These are phyloP conservation scores for Xanthoconium stramineum DNA, from an alignment of 768 basidiomycete species.

Conservation along the genomic window DNA sequence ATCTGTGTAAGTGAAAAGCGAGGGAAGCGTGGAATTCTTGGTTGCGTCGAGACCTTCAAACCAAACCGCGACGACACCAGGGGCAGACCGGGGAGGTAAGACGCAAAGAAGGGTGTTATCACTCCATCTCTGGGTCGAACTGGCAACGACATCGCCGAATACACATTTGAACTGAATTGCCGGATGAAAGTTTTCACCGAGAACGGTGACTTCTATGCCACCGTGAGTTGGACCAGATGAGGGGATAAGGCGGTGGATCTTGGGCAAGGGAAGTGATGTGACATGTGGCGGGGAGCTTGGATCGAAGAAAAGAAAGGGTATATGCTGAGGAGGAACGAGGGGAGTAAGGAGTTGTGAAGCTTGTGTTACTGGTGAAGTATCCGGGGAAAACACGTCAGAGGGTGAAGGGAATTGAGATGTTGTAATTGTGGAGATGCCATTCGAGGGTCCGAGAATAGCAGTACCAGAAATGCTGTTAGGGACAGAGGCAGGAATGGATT, in stretches of 20 bases:
- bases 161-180: constrained; percentile 69
- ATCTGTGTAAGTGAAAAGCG: constrained; percentile 86
- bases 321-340: constrained; percentile 36
- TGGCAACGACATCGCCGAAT: constrained; percentile 81
- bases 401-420: constrained; percentile 17
- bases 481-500: constrained; percentile 9
- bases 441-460: constrained; percentile 16
- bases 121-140: constrained; percentile 87
- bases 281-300: constrained; percentile 45
- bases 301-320: constrained; percentile 64
- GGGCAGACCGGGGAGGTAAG: constrained; percentile 73
- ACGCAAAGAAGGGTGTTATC: constrained; percentile 91
- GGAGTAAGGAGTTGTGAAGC: constrained; percentile 16
- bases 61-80: constrained; percentile 89
- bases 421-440: constrained; percentile 12
- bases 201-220: constrained; percentile 90
- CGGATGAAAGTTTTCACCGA: constrained; percentile 87
- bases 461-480: constrained; percentile 2
- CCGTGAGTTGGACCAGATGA: constrained; percentile 84
- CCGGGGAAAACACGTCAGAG: constrained; percentile 19
- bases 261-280: constrained; percentile 55
- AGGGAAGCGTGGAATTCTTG: constrained; percentile 51
- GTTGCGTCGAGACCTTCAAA: constrained; percentile 73
- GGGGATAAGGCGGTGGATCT: constrained; percentile 83
- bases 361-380: constrained; percentile 15